phyloP scores from a whole-genome alignment of 192 early-diverging fungal species.

The Rhizophagus clarus region DNA sequence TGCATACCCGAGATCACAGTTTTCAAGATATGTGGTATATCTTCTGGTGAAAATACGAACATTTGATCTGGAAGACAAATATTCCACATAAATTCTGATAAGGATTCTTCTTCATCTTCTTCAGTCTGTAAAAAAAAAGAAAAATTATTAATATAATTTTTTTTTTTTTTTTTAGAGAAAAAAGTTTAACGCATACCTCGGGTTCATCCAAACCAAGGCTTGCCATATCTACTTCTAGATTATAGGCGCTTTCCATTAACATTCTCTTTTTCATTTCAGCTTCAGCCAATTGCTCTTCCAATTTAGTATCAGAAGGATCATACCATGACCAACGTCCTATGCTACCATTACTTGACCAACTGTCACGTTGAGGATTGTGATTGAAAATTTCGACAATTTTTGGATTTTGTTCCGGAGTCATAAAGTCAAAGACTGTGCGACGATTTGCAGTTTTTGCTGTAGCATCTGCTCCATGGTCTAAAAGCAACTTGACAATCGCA shows the following conservation, averaged over 20 bases:
- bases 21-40: constrained; percentile 73
- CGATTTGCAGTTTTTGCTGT: constrained; percentile 69
- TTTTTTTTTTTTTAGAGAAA: background rate
- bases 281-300: constrained; percentile 47
- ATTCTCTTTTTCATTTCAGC: constrained; percentile 45
- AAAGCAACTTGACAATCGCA: constrained; percentile 68
- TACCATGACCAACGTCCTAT: constrained; percentile 32
- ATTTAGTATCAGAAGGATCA: constrained; percentile 43
- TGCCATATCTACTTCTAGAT: constrained; percentile 49
- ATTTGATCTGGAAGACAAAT: constrained; percentile 87
- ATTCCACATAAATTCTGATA: constrained; percentile 76
- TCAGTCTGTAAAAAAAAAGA: background rate
- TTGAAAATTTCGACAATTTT: constrained; percentile 55
- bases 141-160: background rate
- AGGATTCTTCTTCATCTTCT: constrained; percentile 44
- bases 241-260: constrained; percentile 48
- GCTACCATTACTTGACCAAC: constrained; percentile 43
- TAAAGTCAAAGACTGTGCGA: constrained; percentile 74
- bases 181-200: constrained; percentile 33
- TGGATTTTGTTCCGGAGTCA: constrained; percentile 51
- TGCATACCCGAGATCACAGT: constrained; percentile 68
- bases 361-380: constrained; percentile 43
- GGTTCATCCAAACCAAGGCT: constrained; percentile 44
- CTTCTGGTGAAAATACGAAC: constrained; percentile 87
- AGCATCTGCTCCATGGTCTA: constrained; percentile 79